These are phyloP conservation scores for Dimocarpus longan DNA, from an alignment of 345 rosid species.

Conservation along the genomic window DNA sequence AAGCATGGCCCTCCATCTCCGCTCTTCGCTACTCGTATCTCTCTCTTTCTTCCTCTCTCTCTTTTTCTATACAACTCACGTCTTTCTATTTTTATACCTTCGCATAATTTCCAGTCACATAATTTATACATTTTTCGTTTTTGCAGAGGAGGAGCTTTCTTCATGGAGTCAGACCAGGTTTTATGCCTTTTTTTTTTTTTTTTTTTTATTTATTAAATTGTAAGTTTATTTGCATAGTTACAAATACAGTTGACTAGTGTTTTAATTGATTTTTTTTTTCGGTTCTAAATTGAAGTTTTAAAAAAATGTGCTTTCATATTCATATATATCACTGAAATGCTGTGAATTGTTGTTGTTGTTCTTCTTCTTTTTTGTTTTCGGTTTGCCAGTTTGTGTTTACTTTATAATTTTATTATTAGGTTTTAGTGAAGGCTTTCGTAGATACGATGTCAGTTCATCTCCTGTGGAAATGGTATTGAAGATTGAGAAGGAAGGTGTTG, in stretches of 20 bases:
- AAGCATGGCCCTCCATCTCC: conserved; percentile 38
- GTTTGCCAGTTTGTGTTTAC: background rate
- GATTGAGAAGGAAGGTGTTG: conserved; percentile 37
- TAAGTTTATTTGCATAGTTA: background rate
- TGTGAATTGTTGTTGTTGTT: too few species aligned
- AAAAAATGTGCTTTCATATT: too few species aligned
- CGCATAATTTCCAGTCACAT: background rate
- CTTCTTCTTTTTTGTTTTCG: background rate
- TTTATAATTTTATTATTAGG: conserved; percentile 29
- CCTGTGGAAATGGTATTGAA: conserved; percentile 37
- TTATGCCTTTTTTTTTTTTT: conserved; percentile 1
- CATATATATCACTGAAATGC: background rate
- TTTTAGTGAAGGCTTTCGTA: conserved; percentile 33
- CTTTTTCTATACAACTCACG: background rate
- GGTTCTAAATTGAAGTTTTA: too few species aligned
- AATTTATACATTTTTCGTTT: background rate
- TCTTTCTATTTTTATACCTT: background rate
- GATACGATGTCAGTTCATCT: conserved; percentile 31
- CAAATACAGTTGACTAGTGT: too few species aligned
- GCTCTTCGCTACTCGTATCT: conserved; percentile 30
- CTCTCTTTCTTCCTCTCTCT: background rate
- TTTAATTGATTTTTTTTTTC: too few species aligned
- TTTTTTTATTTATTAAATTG: background rate
- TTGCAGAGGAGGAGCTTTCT: conserved; percentile 48
- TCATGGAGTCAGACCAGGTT: conserved; percentile 42